These are phyloP conservation scores for Plenodomus tracheiphilus DNA, from an alignment of 2,329 filamentous ascomycete species.

Conservation along the genomic window DNA sequence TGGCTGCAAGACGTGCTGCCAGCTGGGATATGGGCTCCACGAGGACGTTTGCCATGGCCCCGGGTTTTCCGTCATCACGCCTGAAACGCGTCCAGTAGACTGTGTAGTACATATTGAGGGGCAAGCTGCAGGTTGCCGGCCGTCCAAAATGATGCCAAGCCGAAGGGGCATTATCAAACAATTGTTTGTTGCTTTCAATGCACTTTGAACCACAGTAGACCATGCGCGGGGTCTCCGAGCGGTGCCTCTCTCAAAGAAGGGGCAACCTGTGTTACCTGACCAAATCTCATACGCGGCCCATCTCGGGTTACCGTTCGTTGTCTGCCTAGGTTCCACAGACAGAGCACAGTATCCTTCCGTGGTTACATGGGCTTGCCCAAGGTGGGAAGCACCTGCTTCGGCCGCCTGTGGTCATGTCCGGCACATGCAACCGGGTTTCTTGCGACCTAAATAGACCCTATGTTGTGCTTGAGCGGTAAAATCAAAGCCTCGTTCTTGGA, in stretches of 20 bases:
- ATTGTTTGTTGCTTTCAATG: not conserved
- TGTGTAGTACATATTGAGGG: conserved; percentile 6
- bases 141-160: not conserved
- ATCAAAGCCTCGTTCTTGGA: not conserved
- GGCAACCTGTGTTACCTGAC: conserved; percentile 25
- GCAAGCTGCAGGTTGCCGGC: conserved; percentile 7
- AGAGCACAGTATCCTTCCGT: conserved; percentile 30
- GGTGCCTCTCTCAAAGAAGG: conserved; percentile 3
- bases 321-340: conserved; percentile 27
- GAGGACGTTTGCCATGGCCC: conserved; percentile 30
- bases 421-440: not conserved
- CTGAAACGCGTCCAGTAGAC: conserved; percentile 32
- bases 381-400: conserved; percentile 30
- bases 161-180: not conserved
- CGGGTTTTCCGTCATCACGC: conserved; percentile 28
- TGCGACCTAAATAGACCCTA: not conserved
- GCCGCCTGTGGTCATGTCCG: conserved; percentile 1
- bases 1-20: conserved; percentile 6
- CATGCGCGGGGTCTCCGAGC: not conserved
- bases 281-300: conserved; percentile 18
- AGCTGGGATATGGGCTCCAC: conserved; percentile 9
- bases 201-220: not conserved
- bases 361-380: conserved; percentile 42
- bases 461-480: conserved; percentile 1
- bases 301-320: conserved; percentile 20